Conservation (phyloP, 2,329 filamentous ascomycete species). For the Paraconiothyrium sp. region DNA sequence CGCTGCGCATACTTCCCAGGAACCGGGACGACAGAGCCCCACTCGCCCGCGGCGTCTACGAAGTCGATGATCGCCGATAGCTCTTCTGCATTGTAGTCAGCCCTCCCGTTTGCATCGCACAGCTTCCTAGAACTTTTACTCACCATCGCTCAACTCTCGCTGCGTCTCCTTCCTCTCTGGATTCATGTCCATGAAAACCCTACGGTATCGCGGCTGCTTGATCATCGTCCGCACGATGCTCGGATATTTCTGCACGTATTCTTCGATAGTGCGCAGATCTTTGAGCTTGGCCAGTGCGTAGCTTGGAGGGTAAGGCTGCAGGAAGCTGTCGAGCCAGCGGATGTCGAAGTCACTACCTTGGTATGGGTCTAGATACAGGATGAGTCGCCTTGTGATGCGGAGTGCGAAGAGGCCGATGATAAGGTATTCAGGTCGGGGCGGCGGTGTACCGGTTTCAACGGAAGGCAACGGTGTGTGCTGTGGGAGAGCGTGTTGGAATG, state of each 20-base stretch:
- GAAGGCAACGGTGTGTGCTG: neutral
- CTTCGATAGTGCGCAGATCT: slow-evolving; percentile 17
- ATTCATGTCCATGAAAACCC: slow-evolving; percentile 35
- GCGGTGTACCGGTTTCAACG: neutral
- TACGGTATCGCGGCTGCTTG: slow-evolving; percentile 31
- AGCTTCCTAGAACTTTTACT: slow-evolving; percentile 9
- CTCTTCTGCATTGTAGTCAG: slow-evolving; percentile 11
- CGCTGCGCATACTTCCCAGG: slow-evolving; percentile 28
- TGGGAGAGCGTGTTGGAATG: neutral
- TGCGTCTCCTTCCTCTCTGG: slow-evolving; percentile 18
- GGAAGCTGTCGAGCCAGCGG: slow-evolving; percentile 32
- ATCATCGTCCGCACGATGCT: slow-evolving; percentile 33
- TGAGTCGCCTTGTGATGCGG: slow-evolving; percentile 28
- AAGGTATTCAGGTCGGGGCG: slow-evolving; percentile 24
- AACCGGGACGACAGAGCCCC: slow-evolving; percentile 37
- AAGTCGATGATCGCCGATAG: slow-evolving; percentile 33
- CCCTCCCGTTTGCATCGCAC: no score
- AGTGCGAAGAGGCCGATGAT: slow-evolving; percentile 40
- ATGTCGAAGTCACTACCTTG: slow-evolving; percentile 25
- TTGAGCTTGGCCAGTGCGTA: slow-evolving; percentile 32
- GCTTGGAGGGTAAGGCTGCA: slow-evolving; percentile 22
- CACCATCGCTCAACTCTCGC: slow-evolving; percentile 28
- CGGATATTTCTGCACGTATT: slow-evolving; percentile 30
- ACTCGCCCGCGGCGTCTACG: slow-evolving; percentile 37
- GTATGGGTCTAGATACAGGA: slow-evolving; percentile 29